A percentile compares a stretch with the other conserved stretches of the same genome.
Evolutionary conservation across 2,329 filamentous ascomycete species (phyloP).

Genomic region (Ophiosphaerella herpotricha): DNA sequence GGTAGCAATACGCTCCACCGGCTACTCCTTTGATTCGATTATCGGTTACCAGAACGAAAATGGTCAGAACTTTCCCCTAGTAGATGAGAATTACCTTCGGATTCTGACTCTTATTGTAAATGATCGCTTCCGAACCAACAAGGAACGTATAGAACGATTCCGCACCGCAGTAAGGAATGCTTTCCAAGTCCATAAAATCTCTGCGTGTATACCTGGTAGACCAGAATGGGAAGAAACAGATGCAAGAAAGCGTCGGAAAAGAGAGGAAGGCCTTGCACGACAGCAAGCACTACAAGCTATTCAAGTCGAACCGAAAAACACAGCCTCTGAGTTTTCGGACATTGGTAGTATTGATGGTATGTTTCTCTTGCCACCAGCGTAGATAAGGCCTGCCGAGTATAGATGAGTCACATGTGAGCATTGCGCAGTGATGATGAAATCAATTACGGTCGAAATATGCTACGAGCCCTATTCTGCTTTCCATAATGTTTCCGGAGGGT

Average conservation of each 20-base stretch:
- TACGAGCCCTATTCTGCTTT: no score
- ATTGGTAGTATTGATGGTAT: conserved; percentile 1
- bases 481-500: no score
- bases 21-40: conserved; percentile 79
- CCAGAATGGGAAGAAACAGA: conserved; percentile 50
- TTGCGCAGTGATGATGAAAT: no score
- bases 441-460: no score
- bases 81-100: conserved; percentile 69
- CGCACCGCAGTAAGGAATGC: conserved; percentile 53
- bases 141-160: conserved; percentile 69
- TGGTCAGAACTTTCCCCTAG: conserved; percentile 53
- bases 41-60: conserved; percentile 61
- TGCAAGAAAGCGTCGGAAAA: conserved; percentile 45
- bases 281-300: conserved; percentile 46
- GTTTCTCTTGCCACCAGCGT: background rate
- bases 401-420: no score
- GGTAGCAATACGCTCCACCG: conserved; percentile 83
- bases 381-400: no score
- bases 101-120: conserved; percentile 73
- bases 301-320: background rate
- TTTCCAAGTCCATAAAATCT: conserved; percentile 5
- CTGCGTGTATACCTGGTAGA: conserved; percentile 7
- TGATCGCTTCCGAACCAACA: conserved; percentile 73
- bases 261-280: conserved; percentile 54
- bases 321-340: background rate